Percentiles rank a stretch among this genome's conserved stretches.
Conservation (phyloP, 208 protist genomes). For the Jaenimonas drosophilae region DNA sequence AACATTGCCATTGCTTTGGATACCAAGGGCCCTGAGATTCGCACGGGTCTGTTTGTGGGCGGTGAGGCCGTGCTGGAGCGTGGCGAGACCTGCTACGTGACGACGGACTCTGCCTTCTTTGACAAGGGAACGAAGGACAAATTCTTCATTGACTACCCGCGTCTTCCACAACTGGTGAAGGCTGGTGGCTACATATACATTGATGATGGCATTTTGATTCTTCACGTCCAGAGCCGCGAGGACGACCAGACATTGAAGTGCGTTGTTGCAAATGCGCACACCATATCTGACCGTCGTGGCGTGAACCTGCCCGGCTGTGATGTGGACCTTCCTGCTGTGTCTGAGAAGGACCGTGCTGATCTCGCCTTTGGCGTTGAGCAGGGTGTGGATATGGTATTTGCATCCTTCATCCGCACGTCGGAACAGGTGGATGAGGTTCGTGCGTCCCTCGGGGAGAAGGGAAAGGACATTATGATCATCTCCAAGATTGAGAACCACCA, state of each 20-base stretch:
- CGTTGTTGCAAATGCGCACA: constrained; percentile 70
- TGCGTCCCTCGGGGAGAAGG: constrained; percentile 75
- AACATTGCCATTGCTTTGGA: constrained; percentile 94
- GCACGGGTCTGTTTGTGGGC: constrained; percentile 86
- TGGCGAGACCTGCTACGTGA: constrained; percentile 79
- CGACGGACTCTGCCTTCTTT: constrained; percentile 76
- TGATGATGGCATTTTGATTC: constrained; percentile 94
- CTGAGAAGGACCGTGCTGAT: constrained; percentile 91
- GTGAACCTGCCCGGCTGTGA: constrained; percentile 82
- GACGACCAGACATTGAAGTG: constrained; percentile 66
- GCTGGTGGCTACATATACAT: constrained; percentile 89
- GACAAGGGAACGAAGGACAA: constrained; percentile 65
- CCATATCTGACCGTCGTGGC: constrained; percentile 73
- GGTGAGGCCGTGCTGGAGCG: constrained; percentile 44
- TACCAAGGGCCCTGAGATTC: constrained; percentile 96
- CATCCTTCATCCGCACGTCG: constrained; percentile 96
- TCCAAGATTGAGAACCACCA: constrained; percentile 99
- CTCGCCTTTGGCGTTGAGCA: constrained; percentile 93
- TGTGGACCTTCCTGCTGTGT: constrained; percentile 85
- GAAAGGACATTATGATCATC: constrained; percentile 93
- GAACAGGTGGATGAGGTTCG: constrained; percentile 93
- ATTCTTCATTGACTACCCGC: constrained; percentile 91
- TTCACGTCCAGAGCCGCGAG: constrained; percentile 69
- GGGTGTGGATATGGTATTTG: constrained; percentile 97
- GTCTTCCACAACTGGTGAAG: constrained; percentile 64